These are phyloP conservation scores for Solanum hybrid DNA, from an alignment of 305 asterid genomes.

Conservation along the genomic window DNA sequence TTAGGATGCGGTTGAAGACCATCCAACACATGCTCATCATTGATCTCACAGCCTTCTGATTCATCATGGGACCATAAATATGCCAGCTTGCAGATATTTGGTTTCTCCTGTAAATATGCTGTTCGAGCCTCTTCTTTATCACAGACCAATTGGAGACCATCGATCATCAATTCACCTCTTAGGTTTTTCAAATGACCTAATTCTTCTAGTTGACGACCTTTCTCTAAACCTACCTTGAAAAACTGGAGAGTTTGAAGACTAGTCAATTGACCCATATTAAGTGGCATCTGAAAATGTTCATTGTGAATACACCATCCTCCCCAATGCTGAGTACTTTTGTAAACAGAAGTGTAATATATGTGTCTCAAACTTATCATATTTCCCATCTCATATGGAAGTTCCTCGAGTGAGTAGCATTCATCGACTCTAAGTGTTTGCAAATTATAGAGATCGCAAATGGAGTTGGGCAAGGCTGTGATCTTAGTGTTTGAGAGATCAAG, in stretches of 20 bases:
- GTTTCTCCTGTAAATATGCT: neutral
- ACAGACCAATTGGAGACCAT: neutral
- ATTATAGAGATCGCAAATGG: too few relatives aligned
- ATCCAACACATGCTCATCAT: neutral
- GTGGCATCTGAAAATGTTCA: neutral
- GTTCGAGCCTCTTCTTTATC: neutral
- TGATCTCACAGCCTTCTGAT: neutral
- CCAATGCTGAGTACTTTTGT: too few relatives aligned
- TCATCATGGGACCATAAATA: neutral
- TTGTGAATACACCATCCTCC: too few relatives aligned
- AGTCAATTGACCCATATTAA: neutral
- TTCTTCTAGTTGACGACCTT: neutral
- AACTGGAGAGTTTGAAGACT: neutral
- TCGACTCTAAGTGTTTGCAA: too few relatives aligned
- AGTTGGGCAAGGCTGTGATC: too few relatives aligned
- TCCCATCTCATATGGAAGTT: neutral
- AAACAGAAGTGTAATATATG: neutral
- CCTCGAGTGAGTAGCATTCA: too few relatives aligned
- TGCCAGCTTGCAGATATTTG: neutral
- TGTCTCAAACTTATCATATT: neutral
- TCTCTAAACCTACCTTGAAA: neutral
- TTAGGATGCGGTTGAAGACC: neutral
- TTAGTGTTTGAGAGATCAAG: too few relatives aligned
- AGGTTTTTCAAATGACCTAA: neutral
- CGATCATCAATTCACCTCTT: neutral